phyloP scores from a whole-genome alignment of 2,329 filamentous ascomycete species.

The Colletotrichum spaethianum region DNA sequence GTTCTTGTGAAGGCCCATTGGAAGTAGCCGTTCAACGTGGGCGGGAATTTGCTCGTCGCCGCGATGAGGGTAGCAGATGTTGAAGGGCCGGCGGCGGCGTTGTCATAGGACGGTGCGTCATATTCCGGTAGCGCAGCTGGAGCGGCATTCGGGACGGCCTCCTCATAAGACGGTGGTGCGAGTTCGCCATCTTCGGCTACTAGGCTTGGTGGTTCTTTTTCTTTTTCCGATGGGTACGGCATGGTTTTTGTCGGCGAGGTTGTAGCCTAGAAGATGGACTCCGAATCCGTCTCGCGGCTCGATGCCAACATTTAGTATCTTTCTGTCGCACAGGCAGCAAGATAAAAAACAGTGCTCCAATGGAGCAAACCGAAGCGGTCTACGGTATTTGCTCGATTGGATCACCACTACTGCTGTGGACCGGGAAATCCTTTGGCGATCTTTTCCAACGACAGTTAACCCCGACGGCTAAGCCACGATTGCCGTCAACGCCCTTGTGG shows the following conservation, averaged over 20 bases:
- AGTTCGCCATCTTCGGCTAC: not conserved
- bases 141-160: not conserved
- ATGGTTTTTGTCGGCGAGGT: not conserved
- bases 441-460: not conserved
- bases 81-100: not conserved
- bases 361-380: not conserved
- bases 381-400: not conserved
- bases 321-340: not conserved
- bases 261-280: too few relatives aligned
- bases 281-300: too few relatives aligned
- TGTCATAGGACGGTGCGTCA: not conserved
- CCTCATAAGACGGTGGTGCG: conserved; percentile 5
- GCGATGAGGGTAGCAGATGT: not conserved
- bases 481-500: not conserved
- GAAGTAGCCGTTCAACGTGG: conserved; percentile 43
- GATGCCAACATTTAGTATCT: not conserved
- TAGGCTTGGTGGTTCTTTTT: not conserved
- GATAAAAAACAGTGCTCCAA: not conserved
- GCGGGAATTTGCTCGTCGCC: conserved; percentile 39
- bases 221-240: not conserved
- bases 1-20: conserved; percentile 32
- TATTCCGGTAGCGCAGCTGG: not conserved
- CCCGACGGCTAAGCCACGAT: not conserved
- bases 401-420: not conserved
- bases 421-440: not conserved